phyloP scores from a whole-genome alignment of 805 yeast species.

The Wickerhamiella siamensis region DNA sequence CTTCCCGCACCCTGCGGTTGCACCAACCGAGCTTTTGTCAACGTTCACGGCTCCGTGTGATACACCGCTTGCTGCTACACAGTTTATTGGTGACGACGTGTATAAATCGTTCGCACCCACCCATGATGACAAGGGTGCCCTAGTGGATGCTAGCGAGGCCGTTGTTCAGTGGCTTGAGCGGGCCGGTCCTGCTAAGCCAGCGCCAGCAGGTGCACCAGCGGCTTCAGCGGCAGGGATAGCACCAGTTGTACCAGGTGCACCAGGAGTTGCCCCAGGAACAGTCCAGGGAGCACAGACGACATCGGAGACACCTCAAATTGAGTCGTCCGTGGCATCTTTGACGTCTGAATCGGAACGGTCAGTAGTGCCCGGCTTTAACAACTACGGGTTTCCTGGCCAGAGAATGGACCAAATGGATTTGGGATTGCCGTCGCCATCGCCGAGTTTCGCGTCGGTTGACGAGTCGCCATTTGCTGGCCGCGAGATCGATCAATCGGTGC shows the following conservation, averaged over 20 bases:
- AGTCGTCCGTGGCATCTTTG: no score
- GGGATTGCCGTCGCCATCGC: not conserved
- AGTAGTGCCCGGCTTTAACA: not conserved
- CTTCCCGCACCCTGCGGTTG: constrained; percentile 35
- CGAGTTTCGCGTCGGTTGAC: not conserved
- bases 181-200: not conserved
- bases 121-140: constrained; percentile 41
- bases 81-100: constrained; percentile 45
- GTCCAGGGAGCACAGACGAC: no score
- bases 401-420: no score
- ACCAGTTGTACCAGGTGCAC: no score
- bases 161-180: constrained; percentile 1
- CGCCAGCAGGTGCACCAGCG: not conserved
- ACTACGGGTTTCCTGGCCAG: no score
- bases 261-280: no score
- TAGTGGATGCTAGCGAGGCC: constrained; percentile 11
- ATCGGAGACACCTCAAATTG: not conserved
- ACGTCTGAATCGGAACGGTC: not conserved
- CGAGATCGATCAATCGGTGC: constrained; percentile 3
- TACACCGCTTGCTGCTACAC: constrained; percentile 42
- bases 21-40: constrained; percentile 38
- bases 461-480: not conserved
- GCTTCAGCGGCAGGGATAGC: not conserved
- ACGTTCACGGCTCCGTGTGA: constrained; percentile 25
- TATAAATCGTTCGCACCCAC: constrained; percentile 51